phyloP scores from a whole-genome alignment of 257 asterid genomes.

The Nicotiana attenuata region DNA sequence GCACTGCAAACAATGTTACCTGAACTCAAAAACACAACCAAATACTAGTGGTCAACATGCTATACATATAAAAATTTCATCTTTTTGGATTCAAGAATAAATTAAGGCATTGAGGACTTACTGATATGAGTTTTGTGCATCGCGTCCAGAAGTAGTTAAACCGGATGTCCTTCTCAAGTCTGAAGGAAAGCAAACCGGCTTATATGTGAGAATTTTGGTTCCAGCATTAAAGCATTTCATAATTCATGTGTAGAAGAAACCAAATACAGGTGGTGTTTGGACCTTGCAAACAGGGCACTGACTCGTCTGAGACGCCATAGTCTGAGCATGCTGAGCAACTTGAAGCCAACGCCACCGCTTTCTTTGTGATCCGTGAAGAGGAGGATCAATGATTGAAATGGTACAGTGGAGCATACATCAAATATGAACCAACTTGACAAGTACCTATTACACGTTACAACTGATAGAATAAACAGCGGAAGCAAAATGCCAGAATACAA shows the following conservation, averaged over 20 bases:
- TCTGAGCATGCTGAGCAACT: conserved; percentile 79
- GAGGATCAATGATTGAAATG: conserved; percentile 48
- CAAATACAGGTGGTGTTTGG: not conserved
- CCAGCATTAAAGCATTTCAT: not conserved
- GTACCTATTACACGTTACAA: conserved; percentile 43
- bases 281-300: conserved; percentile 88
- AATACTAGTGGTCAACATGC: not conserved
- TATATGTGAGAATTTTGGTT: conserved; percentile 5
- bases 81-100: not conserved
- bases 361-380: conserved; percentile 53
- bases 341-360: conserved; percentile 57
- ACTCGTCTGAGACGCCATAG: conserved; percentile 95
- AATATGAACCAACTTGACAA: conserved; percentile 73
- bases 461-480: too few relatives aligned
- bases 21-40: conserved; percentile 20
- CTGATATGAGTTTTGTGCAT: conserved; percentile 73
- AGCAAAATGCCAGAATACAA: too few relatives aligned
- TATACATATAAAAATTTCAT: not conserved
- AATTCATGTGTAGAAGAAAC: conserved; percentile 2
- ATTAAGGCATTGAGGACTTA: conserved; percentile 27
- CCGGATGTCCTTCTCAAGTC: conserved; percentile 90
- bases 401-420: conserved; percentile 77
- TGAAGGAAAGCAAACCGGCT: conserved; percentile 27
- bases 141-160: conserved; percentile 93
- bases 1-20: conserved; percentile 85